Evolutionary conservation across 192 early-diverging fungal genomes (phyloP), one percentile per base, ranked within the genome.

Genomic region (Coemansia sp.): DNA sequence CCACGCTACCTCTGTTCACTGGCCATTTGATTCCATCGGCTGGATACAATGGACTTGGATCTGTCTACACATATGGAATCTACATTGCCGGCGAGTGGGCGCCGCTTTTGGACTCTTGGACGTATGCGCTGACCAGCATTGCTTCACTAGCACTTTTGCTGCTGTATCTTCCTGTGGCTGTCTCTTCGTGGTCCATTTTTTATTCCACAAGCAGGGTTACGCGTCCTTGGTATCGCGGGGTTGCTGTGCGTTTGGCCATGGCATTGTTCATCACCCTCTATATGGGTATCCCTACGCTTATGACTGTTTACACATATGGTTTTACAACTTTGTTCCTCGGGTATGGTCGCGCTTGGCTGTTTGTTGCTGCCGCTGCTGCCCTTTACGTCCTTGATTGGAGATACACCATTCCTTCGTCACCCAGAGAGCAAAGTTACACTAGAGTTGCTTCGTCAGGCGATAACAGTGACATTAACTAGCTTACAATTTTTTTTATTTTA

Each of bases 21-120:
- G 92, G 89, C 2, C 82, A 85, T 3, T 82, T 94, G 63, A 86
- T 94, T 10, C 89, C 91, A 25, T 75, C 85, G 3, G 72, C 82
- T 12, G 55, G 50, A 0, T 65, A 67, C 3, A 62, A 56, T 55
- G 87, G 54, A 56, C 16, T 72, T 16, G 88, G 87, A 0, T 73
- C 71, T 0, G 83, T 88, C 31, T 89, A 87, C 48, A 52, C 84
- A 5, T 87, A 75, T 55, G 88, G 88, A 0, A 71, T 89, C 14
- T 74, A 69, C 18, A 73, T 84, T n/a, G 73, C 67, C 11, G 67
- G 65, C 16, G 73, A 76, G 20, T 84, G 82, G 82, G 64, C 63
- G 1, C 82, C 82, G 22, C 61, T 73, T 25, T 28, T 72, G 51
- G 82, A 84, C 64, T 76, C 82, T 11, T 84, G 73, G 77, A 66